Percentiles rank a stretch among this genome's conserved stretches.
Conservation (phyloP, 2,329 filamentous ascomycete genomes). For the Rachicladosporium sp. region DNA sequence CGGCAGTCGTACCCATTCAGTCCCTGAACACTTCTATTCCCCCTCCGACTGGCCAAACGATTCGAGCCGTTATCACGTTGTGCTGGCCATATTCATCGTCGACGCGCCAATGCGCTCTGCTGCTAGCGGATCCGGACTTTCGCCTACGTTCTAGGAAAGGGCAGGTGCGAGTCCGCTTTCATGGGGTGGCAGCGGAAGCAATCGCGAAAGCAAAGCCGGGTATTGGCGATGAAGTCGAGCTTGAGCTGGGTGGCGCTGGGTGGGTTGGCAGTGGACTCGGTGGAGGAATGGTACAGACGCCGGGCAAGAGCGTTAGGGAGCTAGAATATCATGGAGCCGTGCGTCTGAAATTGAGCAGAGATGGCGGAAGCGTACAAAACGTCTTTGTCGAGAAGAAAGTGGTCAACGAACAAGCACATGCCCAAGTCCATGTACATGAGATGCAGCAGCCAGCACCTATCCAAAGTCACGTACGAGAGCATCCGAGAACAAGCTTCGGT, state of each 20-base stretch:
- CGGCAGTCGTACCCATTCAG: conserved; percentile 17
- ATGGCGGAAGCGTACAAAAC: conserved; percentile 7
- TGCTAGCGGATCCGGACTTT: conserved; percentile 76
- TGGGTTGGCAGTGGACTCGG: conserved; percentile 46
- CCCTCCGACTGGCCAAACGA: conserved; percentile 15
- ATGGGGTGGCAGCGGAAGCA: conserved; percentile 55
- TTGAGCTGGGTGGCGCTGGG: conserved; percentile 56
- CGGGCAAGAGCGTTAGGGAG: conserved; percentile 47
- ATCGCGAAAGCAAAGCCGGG: conserved; percentile 56
- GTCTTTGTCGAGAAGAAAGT: conserved; percentile 6
- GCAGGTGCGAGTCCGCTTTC: conserved; percentile 68
- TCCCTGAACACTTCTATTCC: conserved; percentile 14
- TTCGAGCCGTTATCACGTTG: conserved; percentile 67
- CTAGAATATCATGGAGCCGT: conserved; percentile 35
- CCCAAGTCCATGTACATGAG: conserved; percentile 5
- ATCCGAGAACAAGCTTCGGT: conserved; percentile 10
- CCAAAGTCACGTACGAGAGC: not conserved
- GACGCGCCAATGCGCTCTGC: conserved; percentile 59
- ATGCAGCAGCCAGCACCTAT: conserved; percentile 8
- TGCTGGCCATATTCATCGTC: conserved; percentile 86
- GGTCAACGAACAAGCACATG: not conserved
- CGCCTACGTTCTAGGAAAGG: conserved; percentile 64
- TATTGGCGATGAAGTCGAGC: conserved; percentile 62
- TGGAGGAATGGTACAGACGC: conserved; percentile 39
- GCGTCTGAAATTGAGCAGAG: conserved; percentile 17